Conservation (phyloP, 1,139 yeast genomes). For the Nakaseomyces nivariensis region DNA sequence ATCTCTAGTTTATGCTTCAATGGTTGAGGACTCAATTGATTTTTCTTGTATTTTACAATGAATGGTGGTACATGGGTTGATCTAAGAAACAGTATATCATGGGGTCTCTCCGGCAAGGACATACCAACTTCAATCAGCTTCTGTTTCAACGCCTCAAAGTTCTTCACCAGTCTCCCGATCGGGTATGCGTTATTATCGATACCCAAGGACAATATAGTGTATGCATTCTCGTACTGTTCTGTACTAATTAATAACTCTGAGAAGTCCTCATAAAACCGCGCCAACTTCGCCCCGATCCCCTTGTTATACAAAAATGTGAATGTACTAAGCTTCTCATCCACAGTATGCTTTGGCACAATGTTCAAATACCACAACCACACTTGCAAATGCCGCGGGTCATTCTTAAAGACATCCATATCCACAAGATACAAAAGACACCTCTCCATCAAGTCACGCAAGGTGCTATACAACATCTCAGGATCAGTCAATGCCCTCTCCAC, state of each 20-base stretch:
- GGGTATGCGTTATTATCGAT: constrained; percentile 59
- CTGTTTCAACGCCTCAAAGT: constrained; percentile 34
- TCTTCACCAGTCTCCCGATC: constrained; percentile 39
- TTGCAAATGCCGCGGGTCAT: constrained; percentile 70
- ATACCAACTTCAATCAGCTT: neutral
- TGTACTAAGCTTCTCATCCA: constrained; percentile 31
- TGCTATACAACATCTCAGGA: constrained; percentile 25
- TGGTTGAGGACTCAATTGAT: neutral
- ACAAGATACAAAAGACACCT: constrained; percentile 62
- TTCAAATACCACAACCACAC: constrained; percentile 48
- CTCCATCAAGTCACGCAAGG: constrained; percentile 49
- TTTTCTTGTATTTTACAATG: neutral
- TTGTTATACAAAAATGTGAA: constrained; percentile 66
- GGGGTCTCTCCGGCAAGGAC: neutral
- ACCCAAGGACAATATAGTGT: constrained; percentile 54
- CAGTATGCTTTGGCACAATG: neutral
- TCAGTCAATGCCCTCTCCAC: constrained; percentile 22
- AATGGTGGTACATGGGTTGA: neutral
- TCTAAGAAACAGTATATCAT: neutral
- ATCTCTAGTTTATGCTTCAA: neutral
- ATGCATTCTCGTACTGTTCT: constrained; percentile 48
- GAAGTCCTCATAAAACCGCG: constrained; percentile 73
- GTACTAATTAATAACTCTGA: constrained; percentile 51
- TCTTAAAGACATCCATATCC: constrained; percentile 56
- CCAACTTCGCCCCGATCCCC: constrained; percentile 57